phyloP scores from a whole-genome alignment of 306 rosid genomes.

The Luffa aegyptiaca region DNA sequence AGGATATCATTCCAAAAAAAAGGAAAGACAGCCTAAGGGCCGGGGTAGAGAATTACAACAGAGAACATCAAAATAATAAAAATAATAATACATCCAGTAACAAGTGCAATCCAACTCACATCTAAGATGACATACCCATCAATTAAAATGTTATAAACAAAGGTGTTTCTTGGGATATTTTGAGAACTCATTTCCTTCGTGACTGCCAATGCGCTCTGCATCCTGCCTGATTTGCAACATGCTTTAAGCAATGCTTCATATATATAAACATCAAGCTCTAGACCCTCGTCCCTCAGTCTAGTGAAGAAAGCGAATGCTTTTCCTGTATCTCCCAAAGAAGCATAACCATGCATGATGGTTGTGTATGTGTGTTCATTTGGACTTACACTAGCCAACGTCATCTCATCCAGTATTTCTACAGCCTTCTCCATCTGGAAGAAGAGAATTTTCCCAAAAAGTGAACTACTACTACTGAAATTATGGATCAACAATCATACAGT shows the following conservation, averaged over 20 bases:
- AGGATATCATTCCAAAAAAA: too few species aligned
- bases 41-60: background rate
- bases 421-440: conserved; percentile 71
- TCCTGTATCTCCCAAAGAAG: conserved; percentile 86
- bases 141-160: conserved; percentile 80
- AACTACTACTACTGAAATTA: background rate
- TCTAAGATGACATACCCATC: conserved; percentile 60
- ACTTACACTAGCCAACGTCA: conserved; percentile 64
- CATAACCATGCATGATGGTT: conserved; percentile 88
- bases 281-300: conserved; percentile 62
- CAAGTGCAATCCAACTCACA: background rate
- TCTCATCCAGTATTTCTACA: conserved; percentile 70
- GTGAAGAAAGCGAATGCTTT: conserved; percentile 79
- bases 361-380: conserved; percentile 92
- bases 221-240: conserved; percentile 95
- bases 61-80: background rate
- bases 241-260: conserved; percentile 94
- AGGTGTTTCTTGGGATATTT: conserved; percentile 78
- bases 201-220: conserved; percentile 96
- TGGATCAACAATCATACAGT: background rate
- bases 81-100: background rate
- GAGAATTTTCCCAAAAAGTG: background rate
- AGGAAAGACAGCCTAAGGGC: too few species aligned
- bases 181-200: conserved; percentile 82
- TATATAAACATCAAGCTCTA: conserved; percentile 72